Evolutionary conservation across 768 basidiomycete genomes (phyloP), one percentile per base, ranked within the genome.

Genomic region (Gelatoporia subvermispora): DNA sequence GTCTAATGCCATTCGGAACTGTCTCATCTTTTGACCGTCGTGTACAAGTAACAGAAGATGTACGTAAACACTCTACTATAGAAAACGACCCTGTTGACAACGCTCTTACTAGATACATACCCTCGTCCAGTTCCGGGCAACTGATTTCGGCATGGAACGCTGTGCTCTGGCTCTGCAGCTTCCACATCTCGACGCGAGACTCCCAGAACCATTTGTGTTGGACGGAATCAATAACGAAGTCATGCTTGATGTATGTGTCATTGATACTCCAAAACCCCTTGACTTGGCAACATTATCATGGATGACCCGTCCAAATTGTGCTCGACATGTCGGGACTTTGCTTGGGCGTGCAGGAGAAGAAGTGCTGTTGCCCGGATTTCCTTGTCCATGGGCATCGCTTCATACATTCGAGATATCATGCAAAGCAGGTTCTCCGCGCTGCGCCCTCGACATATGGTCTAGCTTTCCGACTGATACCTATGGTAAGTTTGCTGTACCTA

Each of bases 71-170:
- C 13, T 13, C 28, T 31, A 31, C 5, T 31, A 13, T 31, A 2
- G 4, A 17, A 8, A 10, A 34, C 5, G 13, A 17, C 34, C 37
- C 38, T 8, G 16, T 45, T 22, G 21, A 13, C 41, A 23, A 9
- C 20, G 16, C 3, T 11, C 17, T 15, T 8, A 21, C 35, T 39
- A 62, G 61, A 49, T 48, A 5, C 48, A 49, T 40, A 63, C 57
- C 2, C 51, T 63, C 31, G 46, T 53, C 22, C 61, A 63, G 41
- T 63, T 63, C 53, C 51, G 60, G 21, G 52, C 50, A 10, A 44
- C 60, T 42, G 61, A 63, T 49, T 60, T 48, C 37, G 58, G 61
- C 8, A 63, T 63, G 61, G 61, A 63, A 37, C 43, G 49, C 9
- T 63, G 61, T 54, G 49, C 54, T 35, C 54, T 63, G 41, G 56